Evolutionary conservation across 2,329 filamentous ascomycete species (phyloP).

Genomic region (Xylaria multiplex): DNA sequence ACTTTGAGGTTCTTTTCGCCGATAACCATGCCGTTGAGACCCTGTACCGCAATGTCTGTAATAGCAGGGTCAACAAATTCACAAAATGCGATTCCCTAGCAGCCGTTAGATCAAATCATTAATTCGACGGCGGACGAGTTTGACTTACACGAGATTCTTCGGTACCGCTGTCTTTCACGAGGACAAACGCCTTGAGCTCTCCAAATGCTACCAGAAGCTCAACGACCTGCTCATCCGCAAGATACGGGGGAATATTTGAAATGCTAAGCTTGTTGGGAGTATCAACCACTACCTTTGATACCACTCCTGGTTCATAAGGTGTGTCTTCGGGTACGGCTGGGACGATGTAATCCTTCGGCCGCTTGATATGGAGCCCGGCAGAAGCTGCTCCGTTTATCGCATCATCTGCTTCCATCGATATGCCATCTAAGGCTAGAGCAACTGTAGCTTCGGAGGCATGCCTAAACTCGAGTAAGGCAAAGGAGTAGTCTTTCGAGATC

Average conservation of each 20-base stretch:
- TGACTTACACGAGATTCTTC: constrained; percentile 84
- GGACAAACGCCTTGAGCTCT: constrained; percentile 87
- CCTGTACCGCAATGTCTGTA: constrained; percentile 88
- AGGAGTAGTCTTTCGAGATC: constrained; percentile 79
- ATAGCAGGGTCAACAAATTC: constrained; percentile 84
- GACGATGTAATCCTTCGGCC: constrained; percentile 97
- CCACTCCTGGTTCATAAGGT: constrained; percentile 77
- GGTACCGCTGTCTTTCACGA: constrained; percentile 86
- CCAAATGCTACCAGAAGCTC: constrained; percentile 93
- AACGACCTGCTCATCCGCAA: constrained; percentile 89
- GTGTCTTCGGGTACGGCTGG: constrained; percentile 80
- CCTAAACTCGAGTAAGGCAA: constrained; percentile 92
- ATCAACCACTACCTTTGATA: constrained; percentile 86
- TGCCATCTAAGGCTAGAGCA: constrained; percentile 88
- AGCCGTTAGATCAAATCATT: constrained; percentile 44
- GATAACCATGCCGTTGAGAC: constrained; percentile 91
- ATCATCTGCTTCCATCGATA: constrained; percentile 82
- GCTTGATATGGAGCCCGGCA: constrained; percentile 77
- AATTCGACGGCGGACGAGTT: constrained; percentile 7
- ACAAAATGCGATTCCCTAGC: constrained; percentile 92
- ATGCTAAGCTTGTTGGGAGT: constrained; percentile 96
- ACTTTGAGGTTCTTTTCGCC: constrained; percentile 88
- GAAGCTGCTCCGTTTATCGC: constrained; percentile 62
- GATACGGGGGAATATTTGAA: constrained; percentile 85
- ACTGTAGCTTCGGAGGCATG: constrained; percentile 88